Conservation (phyloP, 2,329 filamentous ascomycete species). For the Colletotrichum tanaceti region DNA sequence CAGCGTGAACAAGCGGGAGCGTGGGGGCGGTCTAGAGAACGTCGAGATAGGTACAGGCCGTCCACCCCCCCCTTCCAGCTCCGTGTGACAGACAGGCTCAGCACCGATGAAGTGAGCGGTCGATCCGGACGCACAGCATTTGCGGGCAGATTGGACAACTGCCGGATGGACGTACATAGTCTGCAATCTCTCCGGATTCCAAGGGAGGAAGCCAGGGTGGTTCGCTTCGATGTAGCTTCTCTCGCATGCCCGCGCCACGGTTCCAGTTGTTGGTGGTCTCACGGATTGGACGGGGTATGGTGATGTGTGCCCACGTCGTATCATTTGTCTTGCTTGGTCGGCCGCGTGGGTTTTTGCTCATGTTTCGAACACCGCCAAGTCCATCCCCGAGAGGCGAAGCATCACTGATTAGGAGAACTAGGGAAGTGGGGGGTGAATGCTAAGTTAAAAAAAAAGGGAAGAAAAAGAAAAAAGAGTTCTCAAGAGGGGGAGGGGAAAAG, state of each 20-base stretch:
- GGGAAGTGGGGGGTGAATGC: no score
- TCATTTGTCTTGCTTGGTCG: slow-evolving; percentile 13
- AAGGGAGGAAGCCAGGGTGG: not conserved
- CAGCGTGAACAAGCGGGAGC: not conserved
- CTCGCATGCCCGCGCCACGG: slow-evolving; percentile 22
- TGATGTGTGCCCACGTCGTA: no score
- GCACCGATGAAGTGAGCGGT: not conserved
- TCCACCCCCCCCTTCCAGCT: not conserved
- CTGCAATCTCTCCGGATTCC: not conserved
- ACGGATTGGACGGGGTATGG: slow-evolving; percentile 5
- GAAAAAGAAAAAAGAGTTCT: not conserved
- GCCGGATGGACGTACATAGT: not conserved
- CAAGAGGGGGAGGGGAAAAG: not conserved
- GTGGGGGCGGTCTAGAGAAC: no score
- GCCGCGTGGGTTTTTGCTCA: slow-evolving; percentile 15
- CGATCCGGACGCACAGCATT: not conserved
- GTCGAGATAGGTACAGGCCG: not conserved
- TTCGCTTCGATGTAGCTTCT: not conserved
- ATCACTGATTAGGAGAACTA: not conserved
- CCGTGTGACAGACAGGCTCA: not conserved
- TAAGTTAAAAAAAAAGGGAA: no score
- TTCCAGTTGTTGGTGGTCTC: slow-evolving; percentile 9
- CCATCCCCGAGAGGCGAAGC: not conserved
- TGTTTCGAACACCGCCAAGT: slow-evolving; percentile 29
- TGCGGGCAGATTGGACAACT: not conserved